Percentiles rank a stretch among this genome's conserved stretches.
Conservation (phyloP, 2,329 filamentous ascomycete species). For the Aspergillus sp. region DNA sequence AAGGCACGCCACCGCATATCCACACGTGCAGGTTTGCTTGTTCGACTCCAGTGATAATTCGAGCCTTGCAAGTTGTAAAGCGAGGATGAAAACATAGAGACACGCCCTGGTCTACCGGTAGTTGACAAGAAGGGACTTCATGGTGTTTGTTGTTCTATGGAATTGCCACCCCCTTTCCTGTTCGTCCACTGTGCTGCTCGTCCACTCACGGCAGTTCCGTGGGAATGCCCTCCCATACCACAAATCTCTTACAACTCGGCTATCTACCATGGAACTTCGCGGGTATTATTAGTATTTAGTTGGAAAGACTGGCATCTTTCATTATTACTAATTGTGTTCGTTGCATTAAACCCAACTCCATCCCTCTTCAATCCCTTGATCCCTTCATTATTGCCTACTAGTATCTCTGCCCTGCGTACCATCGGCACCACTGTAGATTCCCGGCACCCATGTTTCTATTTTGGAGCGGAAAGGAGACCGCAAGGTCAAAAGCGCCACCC, state of each 20-base stretch:
- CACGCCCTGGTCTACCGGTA: too few relatives aligned
- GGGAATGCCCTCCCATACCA: background rate
- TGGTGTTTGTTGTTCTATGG: background rate
- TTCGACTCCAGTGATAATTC: background rate
- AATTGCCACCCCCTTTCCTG: conserved; percentile 17
- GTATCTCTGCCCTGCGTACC: background rate
- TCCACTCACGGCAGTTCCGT: background rate
- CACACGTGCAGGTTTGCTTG: background rate
- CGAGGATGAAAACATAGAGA: too few relatives aligned
- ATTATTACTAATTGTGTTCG: background rate
- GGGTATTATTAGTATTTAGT: background rate
- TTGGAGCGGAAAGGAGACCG: conserved; percentile 7
- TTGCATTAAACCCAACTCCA: background rate
- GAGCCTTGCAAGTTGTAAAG: too few relatives aligned
- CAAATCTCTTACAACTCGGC: background rate
- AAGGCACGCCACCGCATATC: conserved; percentile 3
- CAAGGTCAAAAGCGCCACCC: conserved; percentile 35
- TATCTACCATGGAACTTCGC: conserved; percentile 5
- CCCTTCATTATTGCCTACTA: background rate
- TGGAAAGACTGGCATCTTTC: background rate
- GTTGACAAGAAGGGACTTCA: too few relatives aligned
- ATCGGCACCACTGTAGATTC: too few relatives aligned
- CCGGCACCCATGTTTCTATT: too few relatives aligned
- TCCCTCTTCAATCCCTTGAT: background rate
- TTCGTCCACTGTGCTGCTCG: conserved; percentile 1